Conservation (phyloP, 768 basidiomycete species). For the Pleurotus ostreatus region DNA sequence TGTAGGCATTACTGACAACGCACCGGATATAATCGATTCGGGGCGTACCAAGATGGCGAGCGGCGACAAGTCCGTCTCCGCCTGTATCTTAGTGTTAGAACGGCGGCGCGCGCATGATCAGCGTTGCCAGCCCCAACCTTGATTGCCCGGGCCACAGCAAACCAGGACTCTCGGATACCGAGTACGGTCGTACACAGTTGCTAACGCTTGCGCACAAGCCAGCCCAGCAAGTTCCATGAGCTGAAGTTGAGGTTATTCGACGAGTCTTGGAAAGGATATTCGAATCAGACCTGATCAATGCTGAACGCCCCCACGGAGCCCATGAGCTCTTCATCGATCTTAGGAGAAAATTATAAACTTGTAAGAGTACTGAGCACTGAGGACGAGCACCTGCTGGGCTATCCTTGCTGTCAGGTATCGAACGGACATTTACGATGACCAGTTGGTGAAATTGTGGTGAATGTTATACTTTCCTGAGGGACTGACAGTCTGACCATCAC, state of each 20-base stretch:
- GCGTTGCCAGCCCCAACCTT: slow-evolving; percentile 38
- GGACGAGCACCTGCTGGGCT: slow-evolving; percentile 63
- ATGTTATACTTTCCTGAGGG: no score
- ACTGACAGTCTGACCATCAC: no score
- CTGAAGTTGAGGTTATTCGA: slow-evolving; percentile 32
- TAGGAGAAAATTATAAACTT: not conserved
- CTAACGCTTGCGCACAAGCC: slow-evolving; percentile 86
- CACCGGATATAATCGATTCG: no score
- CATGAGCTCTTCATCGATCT: slow-evolving; percentile 98
- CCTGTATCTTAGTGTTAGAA: slow-evolving; percentile 30
- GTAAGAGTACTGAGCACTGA: not conserved
- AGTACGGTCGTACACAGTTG: slow-evolving; percentile 68
- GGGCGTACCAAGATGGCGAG: slow-evolving; percentile 76
- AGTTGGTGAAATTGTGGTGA: not conserved
- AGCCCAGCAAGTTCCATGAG: slow-evolving; percentile 96
- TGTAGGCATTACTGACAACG: not conserved
- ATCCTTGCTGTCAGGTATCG: slow-evolving; percentile 68
- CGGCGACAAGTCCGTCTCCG: slow-evolving; percentile 95
- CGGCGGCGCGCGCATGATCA: no score
- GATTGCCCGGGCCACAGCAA: slow-evolving; percentile 96
- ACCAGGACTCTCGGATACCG: slow-evolving; percentile 80
- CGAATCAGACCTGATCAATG: slow-evolving; percentile 70
- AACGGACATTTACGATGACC: slow-evolving; percentile 36
- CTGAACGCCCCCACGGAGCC: slow-evolving; percentile 84
- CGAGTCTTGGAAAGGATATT: not conserved